Percentiles rank a stretch among this genome's conserved stretches.
phyloP scores from a whole-genome alignment of 2,329 filamentous ascomycete species.

The Graphiopsis chlorocephala region DNA sequence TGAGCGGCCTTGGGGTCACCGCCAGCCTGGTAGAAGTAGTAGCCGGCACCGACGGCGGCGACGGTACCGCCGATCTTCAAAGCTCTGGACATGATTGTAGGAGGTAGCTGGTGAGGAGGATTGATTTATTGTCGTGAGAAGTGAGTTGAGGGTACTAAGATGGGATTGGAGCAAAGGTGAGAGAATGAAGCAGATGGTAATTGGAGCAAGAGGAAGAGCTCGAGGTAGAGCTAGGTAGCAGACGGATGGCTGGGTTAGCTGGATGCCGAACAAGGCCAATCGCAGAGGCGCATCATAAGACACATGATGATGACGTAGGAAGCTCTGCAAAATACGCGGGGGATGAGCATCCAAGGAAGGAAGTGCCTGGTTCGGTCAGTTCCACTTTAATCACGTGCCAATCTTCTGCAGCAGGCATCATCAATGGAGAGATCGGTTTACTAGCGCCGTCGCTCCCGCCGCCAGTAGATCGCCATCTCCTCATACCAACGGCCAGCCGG shows the following conservation, averaged over 20 bases:
- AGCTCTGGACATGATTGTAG: constrained; percentile 15
- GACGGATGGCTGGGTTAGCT: neutral
- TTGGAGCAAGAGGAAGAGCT: constrained; percentile 2
- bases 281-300: constrained; percentile 4
- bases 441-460: neutral
- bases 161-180: neutral
- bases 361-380: neutral
- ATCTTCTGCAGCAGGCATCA: neutral
- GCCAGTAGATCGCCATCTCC: constrained; percentile 9
- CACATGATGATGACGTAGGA: neutral
- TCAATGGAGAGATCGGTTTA: neutral
- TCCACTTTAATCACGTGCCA: neutral
- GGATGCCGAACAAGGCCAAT: neutral
- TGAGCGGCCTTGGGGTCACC: constrained; percentile 78
- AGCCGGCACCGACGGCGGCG: constrained; percentile 67
- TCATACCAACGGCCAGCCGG: neutral
- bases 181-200: neutral
- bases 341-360: neutral
- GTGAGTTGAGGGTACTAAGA: neutral
- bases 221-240: neutral
- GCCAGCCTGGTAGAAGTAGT: constrained; percentile 88
- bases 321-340: neutral
- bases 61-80: constrained; percentile 50
- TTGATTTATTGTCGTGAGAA: neutral
- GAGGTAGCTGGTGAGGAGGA: neutral